A percentile compares a stretch with the other conserved stretches of the same genome.
These are phyloP conservation scores for Penicillium crustosum DNA, from an alignment of 2,329 filamentous ascomycete species.

Conservation along the genomic window DNA sequence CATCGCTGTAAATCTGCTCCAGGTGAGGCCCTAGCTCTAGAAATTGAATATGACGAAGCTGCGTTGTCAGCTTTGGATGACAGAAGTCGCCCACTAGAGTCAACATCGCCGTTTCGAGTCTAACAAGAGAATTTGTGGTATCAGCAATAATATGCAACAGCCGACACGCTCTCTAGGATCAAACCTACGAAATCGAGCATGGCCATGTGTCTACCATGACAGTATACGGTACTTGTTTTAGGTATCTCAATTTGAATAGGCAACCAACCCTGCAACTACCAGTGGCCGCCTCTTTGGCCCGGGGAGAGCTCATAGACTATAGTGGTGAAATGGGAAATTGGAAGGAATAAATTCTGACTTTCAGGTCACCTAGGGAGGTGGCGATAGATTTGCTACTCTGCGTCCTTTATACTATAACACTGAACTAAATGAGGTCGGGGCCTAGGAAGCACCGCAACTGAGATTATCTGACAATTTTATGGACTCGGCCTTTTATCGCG, in stretches of 20 bases:
- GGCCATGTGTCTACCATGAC: constrained; percentile 13
- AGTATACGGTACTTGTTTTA: constrained; percentile 8
- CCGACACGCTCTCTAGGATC: neutral
- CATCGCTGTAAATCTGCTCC: constrained; percentile 1
- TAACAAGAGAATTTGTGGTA: neutral
- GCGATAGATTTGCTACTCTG: neutral
- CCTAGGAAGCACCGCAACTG: neutral
- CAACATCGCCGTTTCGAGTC: constrained; percentile 8
- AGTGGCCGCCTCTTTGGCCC: neutral
- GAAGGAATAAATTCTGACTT: neutral
- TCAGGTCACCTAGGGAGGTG: neutral
- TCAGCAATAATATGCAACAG: neutral
- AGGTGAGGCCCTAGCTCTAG: constrained; percentile 7
- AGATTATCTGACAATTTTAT: neutral
- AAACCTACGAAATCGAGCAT: constrained; percentile 11
- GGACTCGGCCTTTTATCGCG: neutral
- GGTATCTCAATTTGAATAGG: too few relatives aligned
- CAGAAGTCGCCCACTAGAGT: constrained; percentile 13
- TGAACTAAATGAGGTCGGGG: neutral
- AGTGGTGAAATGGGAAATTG: neutral
- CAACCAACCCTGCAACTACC: too few relatives aligned
- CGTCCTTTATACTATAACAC: neutral
- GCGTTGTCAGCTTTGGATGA: constrained; percentile 7
- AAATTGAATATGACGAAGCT: neutral
- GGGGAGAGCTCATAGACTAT: neutral